Conservation (phyloP, 345 rosid genomes). For the Alliaria petiolata region DNA sequence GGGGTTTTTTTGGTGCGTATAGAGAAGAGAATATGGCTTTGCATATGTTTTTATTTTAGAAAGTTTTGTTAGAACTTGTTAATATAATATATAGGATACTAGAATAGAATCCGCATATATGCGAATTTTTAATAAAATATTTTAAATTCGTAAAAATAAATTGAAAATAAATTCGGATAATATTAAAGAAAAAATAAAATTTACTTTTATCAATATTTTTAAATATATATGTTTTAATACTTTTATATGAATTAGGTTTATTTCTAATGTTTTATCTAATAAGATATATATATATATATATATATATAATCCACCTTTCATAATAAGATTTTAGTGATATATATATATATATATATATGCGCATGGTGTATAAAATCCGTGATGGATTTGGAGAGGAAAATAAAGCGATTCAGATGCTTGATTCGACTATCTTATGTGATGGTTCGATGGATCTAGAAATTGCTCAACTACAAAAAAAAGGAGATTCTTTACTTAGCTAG, state of each 20-base stretch:
- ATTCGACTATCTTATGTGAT: slow-evolving; percentile 24
- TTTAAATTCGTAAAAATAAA: no score
- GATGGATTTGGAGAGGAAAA: slow-evolving; percentile 21
- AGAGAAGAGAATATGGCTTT: background rate
- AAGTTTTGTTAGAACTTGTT: background rate
- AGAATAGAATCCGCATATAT: slow-evolving; percentile 9
- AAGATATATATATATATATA: no score
- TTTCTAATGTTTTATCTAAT: no score
- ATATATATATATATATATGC: slow-evolving; percentile 1
- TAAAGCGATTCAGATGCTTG: slow-evolving; percentile 31
- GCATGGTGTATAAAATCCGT: slow-evolving; percentile 21
- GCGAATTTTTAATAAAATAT: no score
- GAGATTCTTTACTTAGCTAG: slow-evolving; percentile 34
- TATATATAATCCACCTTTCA: no score
- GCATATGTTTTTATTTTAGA: background rate
- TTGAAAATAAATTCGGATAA: no score
- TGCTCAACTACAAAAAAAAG: slow-evolving; percentile 6
- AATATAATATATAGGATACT: background rate
- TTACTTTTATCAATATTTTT: no score
- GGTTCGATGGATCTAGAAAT: slow-evolving; percentile 31
- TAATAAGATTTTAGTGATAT: background rate
- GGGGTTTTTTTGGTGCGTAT: background rate
- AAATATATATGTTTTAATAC: no score
- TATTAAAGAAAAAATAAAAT: no score
- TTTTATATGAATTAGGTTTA: no score